Evolutionary conservation across 345 rosid species (phyloP).

Genomic region (Lagerstroemia speciosa): DNA sequence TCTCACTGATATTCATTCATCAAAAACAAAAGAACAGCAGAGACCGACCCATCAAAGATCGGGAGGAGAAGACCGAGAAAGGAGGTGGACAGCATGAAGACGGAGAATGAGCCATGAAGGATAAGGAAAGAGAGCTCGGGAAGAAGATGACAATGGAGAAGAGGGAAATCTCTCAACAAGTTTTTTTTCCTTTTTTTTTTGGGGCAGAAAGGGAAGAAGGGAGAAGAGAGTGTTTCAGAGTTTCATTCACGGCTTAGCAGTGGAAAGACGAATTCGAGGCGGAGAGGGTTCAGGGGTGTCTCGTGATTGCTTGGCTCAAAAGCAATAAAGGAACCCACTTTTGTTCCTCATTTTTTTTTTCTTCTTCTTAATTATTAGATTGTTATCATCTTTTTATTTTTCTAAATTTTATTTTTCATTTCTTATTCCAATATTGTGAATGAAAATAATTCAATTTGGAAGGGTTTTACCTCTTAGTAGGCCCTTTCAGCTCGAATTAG

Average conservation of each 20-base stretch:
- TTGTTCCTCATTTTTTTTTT: neutral
- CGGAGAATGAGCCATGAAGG: neutral
- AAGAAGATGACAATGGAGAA: constrained; percentile 5
- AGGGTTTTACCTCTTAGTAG: no score
- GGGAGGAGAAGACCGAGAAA: neutral
- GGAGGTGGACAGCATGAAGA: neutral
- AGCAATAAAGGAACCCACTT: constrained; percentile 17
- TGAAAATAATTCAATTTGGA: no score
- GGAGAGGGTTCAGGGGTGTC: constrained; percentile 57
- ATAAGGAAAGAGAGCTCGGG: neutral
- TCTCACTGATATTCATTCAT: constrained; percentile 54
- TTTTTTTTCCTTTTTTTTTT: no score
- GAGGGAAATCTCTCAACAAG: constrained; percentile 11
- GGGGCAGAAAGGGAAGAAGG: constrained; percentile 13
- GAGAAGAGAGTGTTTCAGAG: constrained; percentile 18
- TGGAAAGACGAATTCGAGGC: constrained; percentile 53
- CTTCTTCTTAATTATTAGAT: neutral
- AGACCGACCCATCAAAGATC: constrained; percentile 7
- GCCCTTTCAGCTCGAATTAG: no score
- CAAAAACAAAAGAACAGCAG: constrained; percentile 20
- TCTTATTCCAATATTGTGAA: neutral
- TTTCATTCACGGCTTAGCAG: constrained; percentile 37
- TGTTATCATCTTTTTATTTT: neutral
- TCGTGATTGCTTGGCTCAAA: constrained; percentile 75
- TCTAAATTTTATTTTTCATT: neutral